phyloP scores from a whole-genome alignment of 371 early-diverging fungal genomes.

The Apophysomyces variabilis region DNA sequence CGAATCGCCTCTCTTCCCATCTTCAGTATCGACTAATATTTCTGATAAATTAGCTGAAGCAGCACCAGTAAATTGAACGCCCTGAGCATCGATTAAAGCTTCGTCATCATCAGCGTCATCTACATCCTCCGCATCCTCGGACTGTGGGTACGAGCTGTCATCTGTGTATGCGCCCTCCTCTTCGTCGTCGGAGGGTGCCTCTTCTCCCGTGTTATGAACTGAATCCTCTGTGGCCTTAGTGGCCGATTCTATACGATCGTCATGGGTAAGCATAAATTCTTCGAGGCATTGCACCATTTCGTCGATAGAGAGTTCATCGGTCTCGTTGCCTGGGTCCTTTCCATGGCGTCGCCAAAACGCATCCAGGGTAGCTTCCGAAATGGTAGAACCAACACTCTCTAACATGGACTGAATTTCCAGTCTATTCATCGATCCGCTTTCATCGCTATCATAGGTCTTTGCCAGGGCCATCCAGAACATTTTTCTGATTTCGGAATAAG shows the following conservation, averaged over 20 bases:
- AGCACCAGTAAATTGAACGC: conserved; percentile 19
- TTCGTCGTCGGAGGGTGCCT: conserved; percentile 10
- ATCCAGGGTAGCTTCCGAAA: conserved; percentile 70
- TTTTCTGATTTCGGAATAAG: conserved; percentile 66
- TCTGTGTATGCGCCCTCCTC: conserved; percentile 17
- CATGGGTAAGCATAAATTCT: conserved; percentile 34
- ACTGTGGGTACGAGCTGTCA: conserved; percentile 4
- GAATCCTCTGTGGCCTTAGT: conserved; percentile 12
- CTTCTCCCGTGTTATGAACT: neutral
- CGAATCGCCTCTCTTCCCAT: neutral
- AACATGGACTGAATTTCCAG: conserved; percentile 78
- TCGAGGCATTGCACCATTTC: conserved; percentile 73
- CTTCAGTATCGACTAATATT: neutral
- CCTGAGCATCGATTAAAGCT: conserved; percentile 24
- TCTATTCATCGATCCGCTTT: conserved; percentile 53
- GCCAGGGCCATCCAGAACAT: conserved; percentile 79
- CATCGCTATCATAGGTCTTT: conserved; percentile 67
- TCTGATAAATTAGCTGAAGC: neutral
- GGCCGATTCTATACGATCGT: conserved; percentile 21
- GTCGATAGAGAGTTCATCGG: conserved; percentile 69
- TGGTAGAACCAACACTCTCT: conserved; percentile 73
- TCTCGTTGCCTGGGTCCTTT: conserved; percentile 54
- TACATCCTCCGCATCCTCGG: conserved; percentile 18
- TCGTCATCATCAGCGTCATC: conserved; percentile 23
- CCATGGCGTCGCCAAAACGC: conserved; percentile 62